phyloP scores from a whole-genome alignment of 352 stramenopile species.

The Phytopythium mirpurense region DNA sequence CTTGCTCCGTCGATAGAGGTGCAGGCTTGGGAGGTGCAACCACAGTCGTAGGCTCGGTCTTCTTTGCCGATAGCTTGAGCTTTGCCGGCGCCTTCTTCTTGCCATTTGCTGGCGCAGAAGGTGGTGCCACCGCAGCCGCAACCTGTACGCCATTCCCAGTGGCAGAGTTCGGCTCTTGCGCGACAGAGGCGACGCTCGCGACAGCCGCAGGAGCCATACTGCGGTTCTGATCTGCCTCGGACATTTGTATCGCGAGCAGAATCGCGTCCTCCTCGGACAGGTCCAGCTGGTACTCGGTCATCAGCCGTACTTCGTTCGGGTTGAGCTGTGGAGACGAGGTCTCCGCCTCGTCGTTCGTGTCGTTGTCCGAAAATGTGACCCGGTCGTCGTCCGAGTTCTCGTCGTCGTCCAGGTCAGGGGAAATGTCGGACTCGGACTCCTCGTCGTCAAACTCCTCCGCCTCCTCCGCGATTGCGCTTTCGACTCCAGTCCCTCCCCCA shows the following conservation, averaged over 20 bases:
- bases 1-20: not conserved
- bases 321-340: conserved; percentile 14
- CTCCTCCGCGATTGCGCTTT: conserved; percentile 27
- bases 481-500: conserved; percentile 5
- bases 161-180: not conserved
- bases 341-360: conserved; percentile 24
- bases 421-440: conserved; percentile 36
- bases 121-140: not conserved
- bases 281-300: conserved; percentile 64
- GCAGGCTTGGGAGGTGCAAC: not conserved
- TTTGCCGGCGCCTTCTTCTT: not conserved
- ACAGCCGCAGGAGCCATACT: not conserved
- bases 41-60: not conserved
- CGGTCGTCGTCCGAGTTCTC: conserved; percentile 64
- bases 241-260: conserved; percentile 61
- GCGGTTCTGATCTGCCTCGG: conserved; percentile 17
- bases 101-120: not conserved
- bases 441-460: conserved; percentile 44
- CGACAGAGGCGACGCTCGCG: not conserved
- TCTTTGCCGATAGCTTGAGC: not conserved
- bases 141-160: not conserved
- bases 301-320: conserved; percentile 32
- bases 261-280: conserved; percentile 72
- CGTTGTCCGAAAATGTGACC: conserved; percentile 31
- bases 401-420: conserved; percentile 39